Evolutionary conservation across 2,329 filamentous ascomycete genomes (phyloP).

Genomic region (Periconia sp.): DNA sequence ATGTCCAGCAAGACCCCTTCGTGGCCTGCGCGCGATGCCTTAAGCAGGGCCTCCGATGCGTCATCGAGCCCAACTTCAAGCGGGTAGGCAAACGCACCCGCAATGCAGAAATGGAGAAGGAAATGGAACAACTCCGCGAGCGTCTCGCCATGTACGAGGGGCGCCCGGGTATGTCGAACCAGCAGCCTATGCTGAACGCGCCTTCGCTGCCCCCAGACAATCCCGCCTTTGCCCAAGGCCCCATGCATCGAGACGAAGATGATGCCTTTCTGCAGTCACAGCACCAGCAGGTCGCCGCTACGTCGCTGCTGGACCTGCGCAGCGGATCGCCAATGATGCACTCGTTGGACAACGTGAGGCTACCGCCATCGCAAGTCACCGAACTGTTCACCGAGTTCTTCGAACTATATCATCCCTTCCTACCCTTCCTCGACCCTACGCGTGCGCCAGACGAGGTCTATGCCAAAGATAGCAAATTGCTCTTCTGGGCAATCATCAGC

Average conservation of each 20-base stretch:
- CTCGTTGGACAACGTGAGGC: slow-evolving; percentile 59
- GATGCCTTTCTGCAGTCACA: slow-evolving; percentile 44
- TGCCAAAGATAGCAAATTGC: slow-evolving; percentile 75
- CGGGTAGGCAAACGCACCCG: slow-evolving; percentile 81
- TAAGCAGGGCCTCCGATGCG: slow-evolving; percentile 80
- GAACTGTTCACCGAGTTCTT: slow-evolving; percentile 78
- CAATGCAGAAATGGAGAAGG: slow-evolving; percentile 85
- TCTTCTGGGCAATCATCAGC: slow-evolving; percentile 85
- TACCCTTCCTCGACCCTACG: slow-evolving; percentile 73
- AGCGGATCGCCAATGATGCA: slow-evolving; percentile 62
- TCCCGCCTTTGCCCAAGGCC: slow-evolving; percentile 26
- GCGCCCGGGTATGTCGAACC: slow-evolving; percentile 43
- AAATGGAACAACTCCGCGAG: slow-evolving; percentile 67
- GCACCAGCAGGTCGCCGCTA: slow-evolving; percentile 46
- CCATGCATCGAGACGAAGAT: slow-evolving; percentile 35
- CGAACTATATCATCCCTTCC: slow-evolving; percentile 75
- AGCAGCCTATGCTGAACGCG: slow-evolving; percentile 28
- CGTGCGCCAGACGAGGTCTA: slow-evolving; percentile 74
- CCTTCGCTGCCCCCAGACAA: slow-evolving; percentile 29
- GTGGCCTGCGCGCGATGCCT: slow-evolving; percentile 77
- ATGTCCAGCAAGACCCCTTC: slow-evolving; percentile 82
- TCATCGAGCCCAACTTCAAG: slow-evolving; percentile 89
- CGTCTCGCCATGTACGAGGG: slow-evolving; percentile 67
- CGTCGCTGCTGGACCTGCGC: slow-evolving; percentile 49
- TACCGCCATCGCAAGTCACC: slow-evolving; percentile 51